phyloP scores from a whole-genome alignment of 2,329 filamentous ascomycete genomes.

The Sporothrix phasma region DNA sequence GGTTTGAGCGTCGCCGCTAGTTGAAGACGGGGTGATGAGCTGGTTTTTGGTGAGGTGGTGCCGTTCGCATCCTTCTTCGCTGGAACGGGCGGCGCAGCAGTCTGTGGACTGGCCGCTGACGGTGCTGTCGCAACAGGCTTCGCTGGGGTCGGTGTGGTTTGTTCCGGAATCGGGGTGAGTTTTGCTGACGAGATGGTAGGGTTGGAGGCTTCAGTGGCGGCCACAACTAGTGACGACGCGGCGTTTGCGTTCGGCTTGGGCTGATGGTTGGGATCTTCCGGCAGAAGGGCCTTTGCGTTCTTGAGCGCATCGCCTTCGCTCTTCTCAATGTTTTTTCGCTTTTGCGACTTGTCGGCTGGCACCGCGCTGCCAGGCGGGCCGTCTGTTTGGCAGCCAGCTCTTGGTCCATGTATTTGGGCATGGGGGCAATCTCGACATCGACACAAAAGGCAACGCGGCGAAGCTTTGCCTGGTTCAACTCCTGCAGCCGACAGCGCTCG shows the following conservation, averaged over 20 bases:
- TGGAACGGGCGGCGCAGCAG: not conserved
- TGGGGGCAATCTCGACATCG: conserved; percentile 90
- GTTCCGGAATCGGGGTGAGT: not conserved
- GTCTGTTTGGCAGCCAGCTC: conserved; percentile 34
- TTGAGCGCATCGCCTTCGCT: conserved; percentile 68
- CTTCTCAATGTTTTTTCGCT: conserved; percentile 56
- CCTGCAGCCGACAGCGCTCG: conserved; percentile 67
- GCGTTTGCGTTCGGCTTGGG: conserved; percentile 25
- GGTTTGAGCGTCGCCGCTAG: conserved; percentile 23
- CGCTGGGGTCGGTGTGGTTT: not conserved
- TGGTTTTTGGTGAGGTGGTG: conserved; percentile 22
- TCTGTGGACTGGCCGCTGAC: not conserved
- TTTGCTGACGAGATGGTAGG: conserved; percentile 19
- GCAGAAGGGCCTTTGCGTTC: conserved; percentile 41
- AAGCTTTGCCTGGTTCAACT: conserved; percentile 71
- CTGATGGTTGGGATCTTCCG: conserved; percentile 39
- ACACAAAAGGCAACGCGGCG: conserved; percentile 90
- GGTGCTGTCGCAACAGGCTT: not conserved
- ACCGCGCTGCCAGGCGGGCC: conserved; percentile 13
- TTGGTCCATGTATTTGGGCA: conserved; percentile 64
- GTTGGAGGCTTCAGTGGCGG: conserved; percentile 23
- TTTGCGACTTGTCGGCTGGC: conserved; percentile 43
- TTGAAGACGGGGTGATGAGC: conserved; percentile 17
- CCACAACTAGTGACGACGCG: not conserved
- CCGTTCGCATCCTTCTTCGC: not conserved